Conservation (phyloP, 192 early-diverging fungal species). For the Backusella westeae region DNA sequence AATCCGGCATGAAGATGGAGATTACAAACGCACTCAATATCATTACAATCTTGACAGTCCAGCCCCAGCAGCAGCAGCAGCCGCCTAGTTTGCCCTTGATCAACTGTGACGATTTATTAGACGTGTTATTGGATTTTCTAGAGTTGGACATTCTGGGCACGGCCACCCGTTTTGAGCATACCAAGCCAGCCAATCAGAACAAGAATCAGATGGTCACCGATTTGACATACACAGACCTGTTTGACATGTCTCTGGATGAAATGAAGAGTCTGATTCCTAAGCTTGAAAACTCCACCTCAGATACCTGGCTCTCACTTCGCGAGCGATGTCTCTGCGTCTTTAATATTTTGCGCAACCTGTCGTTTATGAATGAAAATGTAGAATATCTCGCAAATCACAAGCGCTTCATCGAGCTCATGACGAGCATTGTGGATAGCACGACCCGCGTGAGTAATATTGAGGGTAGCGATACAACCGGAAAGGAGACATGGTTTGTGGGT, state of each 20-base stretch:
- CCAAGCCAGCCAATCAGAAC: background rate
- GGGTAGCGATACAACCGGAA: background rate
- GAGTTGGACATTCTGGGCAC: constrained; percentile 40
- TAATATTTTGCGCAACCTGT: constrained; percentile 55
- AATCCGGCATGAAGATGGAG: constrained; percentile 72
- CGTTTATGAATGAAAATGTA: constrained; percentile 49
- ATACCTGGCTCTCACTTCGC: constrained; percentile 35
- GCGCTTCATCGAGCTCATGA: constrained; percentile 41
- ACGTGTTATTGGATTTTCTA: constrained; percentile 60
- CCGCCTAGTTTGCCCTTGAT: constrained; percentile 11
- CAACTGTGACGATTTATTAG: constrained; percentile 65
- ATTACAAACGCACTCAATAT: constrained; percentile 74
- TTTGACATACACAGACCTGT: constrained; percentile 45
- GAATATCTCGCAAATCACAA: constrained; percentile 46
- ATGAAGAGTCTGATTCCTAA: constrained; percentile 35
- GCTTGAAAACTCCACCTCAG: constrained; percentile 35
- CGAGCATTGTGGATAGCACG: constrained; percentile 22
- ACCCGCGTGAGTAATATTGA: constrained; percentile 11
- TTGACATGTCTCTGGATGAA: constrained; percentile 55
- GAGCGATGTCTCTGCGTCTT: constrained; percentile 53
- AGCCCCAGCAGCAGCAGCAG: constrained; percentile 43
- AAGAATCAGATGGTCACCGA: constrained; percentile 4
- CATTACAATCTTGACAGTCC: constrained; percentile 56
- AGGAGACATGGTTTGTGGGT: constrained; percentile 32
- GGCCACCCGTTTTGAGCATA: background rate